A percentile compares a stretch with the other conserved stretches of the same genome.
phyloP scores from a whole-genome alignment of 2,329 filamentous ascomycete genomes.

The Claviceps lovelessii region DNA sequence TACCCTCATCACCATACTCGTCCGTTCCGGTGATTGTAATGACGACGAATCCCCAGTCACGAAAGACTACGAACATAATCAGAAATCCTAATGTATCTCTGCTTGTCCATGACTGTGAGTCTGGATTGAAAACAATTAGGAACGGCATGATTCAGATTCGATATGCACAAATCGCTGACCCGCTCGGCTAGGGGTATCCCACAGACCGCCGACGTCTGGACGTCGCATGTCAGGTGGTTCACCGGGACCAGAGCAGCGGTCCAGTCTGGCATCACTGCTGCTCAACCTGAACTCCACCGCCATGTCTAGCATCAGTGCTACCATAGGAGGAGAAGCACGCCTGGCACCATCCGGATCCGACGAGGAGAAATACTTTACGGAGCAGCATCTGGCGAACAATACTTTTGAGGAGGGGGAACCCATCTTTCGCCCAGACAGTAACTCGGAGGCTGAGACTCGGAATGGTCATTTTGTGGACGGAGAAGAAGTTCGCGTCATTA shows the following conservation, averaged over 20 bases:
- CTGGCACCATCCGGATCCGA: constrained; percentile 60
- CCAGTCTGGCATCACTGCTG: constrained; percentile 67
- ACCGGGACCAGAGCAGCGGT: constrained; percentile 49
- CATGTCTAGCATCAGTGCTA: constrained; percentile 77
- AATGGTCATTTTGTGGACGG: constrained; percentile 59
- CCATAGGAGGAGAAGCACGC: constrained; percentile 76
- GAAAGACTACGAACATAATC: constrained; percentile 68
- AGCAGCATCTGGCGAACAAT: constrained; percentile 80
- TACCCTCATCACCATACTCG: constrained; percentile 60
- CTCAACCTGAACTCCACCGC: constrained; percentile 84
- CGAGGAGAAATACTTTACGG: constrained; percentile 72
- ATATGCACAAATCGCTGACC: neutral
- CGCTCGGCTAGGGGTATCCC: constrained; percentile 54
- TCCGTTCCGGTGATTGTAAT: constrained; percentile 76
- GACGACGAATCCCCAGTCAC: constrained; percentile 71
- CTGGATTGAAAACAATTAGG: neutral
- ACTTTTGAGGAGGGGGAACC: constrained; percentile 51
- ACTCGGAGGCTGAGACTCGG: constrained; percentile 36
- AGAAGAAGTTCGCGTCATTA: constrained; percentile 73
- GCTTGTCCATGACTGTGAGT: constrained; percentile 78
- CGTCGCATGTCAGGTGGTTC: constrained; percentile 46
- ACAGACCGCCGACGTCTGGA: constrained; percentile 65
- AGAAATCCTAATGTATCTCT: constrained; percentile 79
- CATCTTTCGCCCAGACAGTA: constrained; percentile 19
- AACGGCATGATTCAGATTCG: neutral